These are phyloP conservation scores for Esteya vermicola DNA, from an alignment of 2,329 filamentous ascomycete species.

Conservation along the genomic window DNA sequence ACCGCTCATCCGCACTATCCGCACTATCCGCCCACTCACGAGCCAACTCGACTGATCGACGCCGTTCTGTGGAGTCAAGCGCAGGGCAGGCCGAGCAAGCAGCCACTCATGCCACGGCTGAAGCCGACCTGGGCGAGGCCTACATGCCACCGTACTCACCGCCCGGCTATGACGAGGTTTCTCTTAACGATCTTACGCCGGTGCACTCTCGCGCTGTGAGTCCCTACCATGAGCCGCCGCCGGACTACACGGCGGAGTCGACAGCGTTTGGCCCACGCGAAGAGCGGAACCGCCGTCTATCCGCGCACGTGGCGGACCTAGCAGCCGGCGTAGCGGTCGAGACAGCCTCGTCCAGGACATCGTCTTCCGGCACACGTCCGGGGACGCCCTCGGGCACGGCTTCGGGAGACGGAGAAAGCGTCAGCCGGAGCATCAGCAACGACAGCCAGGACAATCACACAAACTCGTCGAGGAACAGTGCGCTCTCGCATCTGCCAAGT, in stretches of 20 bases:
- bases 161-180: conserved; percentile 34
- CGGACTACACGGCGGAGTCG: conserved; percentile 31
- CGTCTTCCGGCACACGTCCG: too few species aligned
- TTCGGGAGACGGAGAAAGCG: too few species aligned
- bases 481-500: conserved; percentile 35
- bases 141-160: conserved; percentile 29
- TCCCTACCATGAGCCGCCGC: conserved; percentile 33
- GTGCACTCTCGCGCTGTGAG: conserved; percentile 19
- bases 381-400: too few species aligned
- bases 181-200: conserved; percentile 17
- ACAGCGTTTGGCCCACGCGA: conserved; percentile 9
- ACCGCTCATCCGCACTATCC: too few species aligned
- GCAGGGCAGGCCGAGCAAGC: conserved; percentile 39
- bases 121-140: conserved; percentile 30
- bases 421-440: conserved; percentile 1
- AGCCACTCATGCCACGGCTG: too few species aligned
- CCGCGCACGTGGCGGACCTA: conserved; percentile 18
- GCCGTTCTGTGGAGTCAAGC: conserved; percentile 33
- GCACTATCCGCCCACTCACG: too few species aligned
- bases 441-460: conserved; percentile 1
- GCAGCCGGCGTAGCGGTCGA: conserved; percentile 7
- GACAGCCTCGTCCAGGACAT: too few species aligned
- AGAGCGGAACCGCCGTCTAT: conserved; percentile 17
- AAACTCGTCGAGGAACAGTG: conserved; percentile 22
- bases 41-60: conserved; percentile 19